Conservation (phyloP, 2,329 filamentous ascomycete species). For the Monilinia aucupariae region DNA sequence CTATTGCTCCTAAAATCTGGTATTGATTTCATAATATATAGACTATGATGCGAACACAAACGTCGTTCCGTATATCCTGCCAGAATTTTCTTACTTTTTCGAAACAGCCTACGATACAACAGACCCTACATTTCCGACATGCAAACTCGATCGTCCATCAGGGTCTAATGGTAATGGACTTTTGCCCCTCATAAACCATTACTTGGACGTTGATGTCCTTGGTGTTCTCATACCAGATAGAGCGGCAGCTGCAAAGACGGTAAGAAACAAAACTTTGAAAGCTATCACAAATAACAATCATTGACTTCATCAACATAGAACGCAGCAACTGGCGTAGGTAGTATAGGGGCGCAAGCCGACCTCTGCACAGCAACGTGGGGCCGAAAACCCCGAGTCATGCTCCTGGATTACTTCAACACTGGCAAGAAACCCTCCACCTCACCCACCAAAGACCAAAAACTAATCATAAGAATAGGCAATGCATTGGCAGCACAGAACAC, state of each 20-base stretch:
- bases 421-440: conserved; percentile 13
- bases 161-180: conserved; percentile 40
- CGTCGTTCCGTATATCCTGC: conserved; percentile 56
- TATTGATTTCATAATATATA: conserved; percentile 33
- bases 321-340: conserved; percentile 43
- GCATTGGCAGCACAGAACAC: conserved; percentile 32
- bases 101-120: conserved; percentile 64
- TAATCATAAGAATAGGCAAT: conserved; percentile 25
- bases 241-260: conserved; percentile 36
- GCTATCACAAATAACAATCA: not conserved
- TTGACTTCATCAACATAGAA: not conserved
- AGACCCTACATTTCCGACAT: conserved; percentile 52
- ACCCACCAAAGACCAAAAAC: not conserved
- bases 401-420: conserved; percentile 56
- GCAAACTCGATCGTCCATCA: conserved; percentile 57
- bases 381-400: conserved; percentile 47
- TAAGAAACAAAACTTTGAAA: not conserved
- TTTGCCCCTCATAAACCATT: conserved; percentile 59
- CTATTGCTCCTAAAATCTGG: too few relatives aligned
- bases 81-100: conserved; percentile 62
- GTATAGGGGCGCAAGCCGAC: conserved; percentile 45
- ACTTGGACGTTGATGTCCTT: conserved; percentile 48
- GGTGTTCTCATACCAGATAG: conserved; percentile 50
- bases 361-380: conserved; percentile 44
- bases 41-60: conserved; percentile 53